These are phyloP conservation scores for Penicillium sp. DNA, from an alignment of 2,329 filamentous ascomycete species.

Conservation along the genomic window DNA sequence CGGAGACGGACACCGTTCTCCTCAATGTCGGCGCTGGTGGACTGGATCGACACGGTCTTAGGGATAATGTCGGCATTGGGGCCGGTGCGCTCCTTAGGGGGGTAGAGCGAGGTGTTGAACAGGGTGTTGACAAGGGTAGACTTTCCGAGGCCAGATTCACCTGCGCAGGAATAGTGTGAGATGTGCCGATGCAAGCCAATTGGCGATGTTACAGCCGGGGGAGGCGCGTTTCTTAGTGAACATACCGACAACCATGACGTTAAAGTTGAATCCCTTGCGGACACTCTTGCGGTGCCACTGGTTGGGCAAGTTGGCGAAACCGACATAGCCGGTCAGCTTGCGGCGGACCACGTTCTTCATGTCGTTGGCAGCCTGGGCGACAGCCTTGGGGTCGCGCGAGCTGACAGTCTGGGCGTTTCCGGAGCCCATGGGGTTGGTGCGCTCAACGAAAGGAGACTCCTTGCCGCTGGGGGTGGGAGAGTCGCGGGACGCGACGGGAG, in stretches of 20 bases:
- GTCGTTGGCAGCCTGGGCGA: constrained; percentile 60
- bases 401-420: constrained; percentile 60
- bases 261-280: constrained; percentile 99
- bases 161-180: constrained; percentile 49
- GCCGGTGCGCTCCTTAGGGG: constrained; percentile 96
- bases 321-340: constrained; percentile 97
- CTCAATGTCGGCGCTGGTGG: constrained; percentile 94
- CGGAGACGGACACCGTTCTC: constrained; percentile 97
- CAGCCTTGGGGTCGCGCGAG: constrained; percentile 65
- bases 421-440: constrained; percentile 59
- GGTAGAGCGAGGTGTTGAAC: constrained; percentile 99
- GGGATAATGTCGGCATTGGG: constrained; percentile 97
- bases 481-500: constrained; percentile 35
- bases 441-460: constrained; percentile 58
- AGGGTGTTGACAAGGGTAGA: constrained; percentile 98
- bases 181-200: background rate
- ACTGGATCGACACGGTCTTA: constrained; percentile 95
- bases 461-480: constrained; percentile 49
- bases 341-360: constrained; percentile 95
- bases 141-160: constrained; percentile 98
- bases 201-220: background rate
- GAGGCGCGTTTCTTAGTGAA: constrained; percentile 29
- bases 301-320: constrained; percentile 97
- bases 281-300: constrained; percentile 99
- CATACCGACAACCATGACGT: constrained; percentile 99